Evolutionary conservation across 176 grass and related monocot genomes (phyloP).

Genomic region (Tuctoria greenei): DNA sequence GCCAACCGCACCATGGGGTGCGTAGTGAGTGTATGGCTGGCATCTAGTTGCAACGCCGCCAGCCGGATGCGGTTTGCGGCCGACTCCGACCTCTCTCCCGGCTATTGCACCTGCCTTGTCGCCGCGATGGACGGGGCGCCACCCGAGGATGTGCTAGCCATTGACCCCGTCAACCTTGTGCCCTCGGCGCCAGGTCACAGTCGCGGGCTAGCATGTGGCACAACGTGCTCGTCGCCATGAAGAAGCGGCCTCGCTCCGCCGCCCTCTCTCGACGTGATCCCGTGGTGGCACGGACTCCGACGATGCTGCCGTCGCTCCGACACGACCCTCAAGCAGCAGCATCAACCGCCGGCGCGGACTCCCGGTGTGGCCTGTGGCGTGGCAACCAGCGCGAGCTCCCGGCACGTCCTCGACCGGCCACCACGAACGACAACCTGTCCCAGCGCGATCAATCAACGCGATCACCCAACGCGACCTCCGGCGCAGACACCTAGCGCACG

Average conservation of each 20-base stretch:
- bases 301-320: no score
- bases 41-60: conserved; percentile 16
- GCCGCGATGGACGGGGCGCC: conserved; percentile 63
- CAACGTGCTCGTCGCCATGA: conserved; percentile 84
- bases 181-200: conserved; percentile 50
- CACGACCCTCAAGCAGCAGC: no score
- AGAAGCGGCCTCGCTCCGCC: conserved; percentile 75
- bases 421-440: no score
- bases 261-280: no score
- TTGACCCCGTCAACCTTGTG: conserved; percentile 58
- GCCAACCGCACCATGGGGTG: conserved; percentile 90
- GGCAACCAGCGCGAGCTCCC: no score
- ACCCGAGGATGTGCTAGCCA: conserved; percentile 68
- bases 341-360: no score
- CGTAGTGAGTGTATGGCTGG: conserved; percentile 66
- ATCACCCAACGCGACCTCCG: no score
- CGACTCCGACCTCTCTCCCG: conserved; percentile 87
- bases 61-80: conserved; percentile 77
- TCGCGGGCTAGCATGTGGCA: conserved; percentile 89
- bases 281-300: conserved; percentile 50
- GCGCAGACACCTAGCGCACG: no score
- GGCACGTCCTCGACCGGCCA: no score
- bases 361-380: no score
- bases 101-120: conserved; percentile 80
- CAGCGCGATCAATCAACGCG: no score